phyloP scores from a whole-genome alignment of 768 basidiomycete species.

The Naganishia kalamii region DNA sequence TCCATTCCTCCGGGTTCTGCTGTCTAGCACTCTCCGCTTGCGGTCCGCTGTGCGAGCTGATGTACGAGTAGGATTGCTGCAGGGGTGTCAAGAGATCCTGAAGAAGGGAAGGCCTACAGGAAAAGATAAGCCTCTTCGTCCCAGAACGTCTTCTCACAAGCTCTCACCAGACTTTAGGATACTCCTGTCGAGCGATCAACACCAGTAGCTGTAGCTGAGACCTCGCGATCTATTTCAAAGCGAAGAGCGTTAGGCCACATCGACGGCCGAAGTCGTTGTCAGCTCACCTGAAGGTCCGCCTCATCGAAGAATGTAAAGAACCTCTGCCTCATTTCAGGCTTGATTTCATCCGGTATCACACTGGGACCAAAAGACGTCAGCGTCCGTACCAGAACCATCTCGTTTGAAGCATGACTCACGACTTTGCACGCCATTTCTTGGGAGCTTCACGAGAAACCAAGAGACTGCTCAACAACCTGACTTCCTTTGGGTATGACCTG shows the following conservation, averaged over 20 bases:
- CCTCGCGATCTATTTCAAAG: slow-evolving; percentile 36
- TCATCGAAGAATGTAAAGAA: slow-evolving; percentile 44
- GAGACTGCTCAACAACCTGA: slow-evolving; percentile 37
- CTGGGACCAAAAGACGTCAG: not conserved
- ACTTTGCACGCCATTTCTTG: slow-evolving; percentile 45
- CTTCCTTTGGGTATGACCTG: slow-evolving; percentile 30
- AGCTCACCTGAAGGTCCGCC: slow-evolving; percentile 32
- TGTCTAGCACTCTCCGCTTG: not conserved
- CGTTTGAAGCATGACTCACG: slow-evolving; percentile 27
- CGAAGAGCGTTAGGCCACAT: not conserved
- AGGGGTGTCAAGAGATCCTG: slow-evolving; percentile 39
- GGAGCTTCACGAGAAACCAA: slow-evolving; percentile 43
- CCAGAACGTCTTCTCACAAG: not conserved
- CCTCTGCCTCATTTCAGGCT: slow-evolving; percentile 37
- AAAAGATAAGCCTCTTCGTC: not conserved
- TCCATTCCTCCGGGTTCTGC: slow-evolving; percentile 12
- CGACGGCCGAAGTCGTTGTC: not conserved
- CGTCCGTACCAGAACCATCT: not conserved
- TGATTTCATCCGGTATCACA: slow-evolving; percentile 37
- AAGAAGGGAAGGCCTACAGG: slow-evolving; percentile 30
- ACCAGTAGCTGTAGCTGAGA: slow-evolving; percentile 41
- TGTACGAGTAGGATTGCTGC: slow-evolving; percentile 33
- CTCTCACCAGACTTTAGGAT: slow-evolving; percentile 31
- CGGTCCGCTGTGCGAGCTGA: slow-evolving; percentile 10
- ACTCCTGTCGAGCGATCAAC: slow-evolving; percentile 39